Conservation (phyloP, 306 rosid species). For the Hippophae gyantsensis region DNA sequence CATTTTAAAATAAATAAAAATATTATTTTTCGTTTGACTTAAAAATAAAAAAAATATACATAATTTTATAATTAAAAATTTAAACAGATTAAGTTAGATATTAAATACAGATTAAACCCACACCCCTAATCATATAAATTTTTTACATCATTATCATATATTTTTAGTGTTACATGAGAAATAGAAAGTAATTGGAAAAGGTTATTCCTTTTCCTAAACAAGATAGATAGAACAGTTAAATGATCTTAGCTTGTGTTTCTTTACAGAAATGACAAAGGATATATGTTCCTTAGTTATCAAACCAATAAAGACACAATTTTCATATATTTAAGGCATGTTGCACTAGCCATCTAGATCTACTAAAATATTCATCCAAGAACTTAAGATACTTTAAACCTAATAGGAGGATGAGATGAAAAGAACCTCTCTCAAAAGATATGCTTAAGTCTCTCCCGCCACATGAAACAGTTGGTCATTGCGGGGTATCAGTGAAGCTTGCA, state of each 20-base stretch:
- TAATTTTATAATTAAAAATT: no score
- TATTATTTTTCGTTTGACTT: no score
- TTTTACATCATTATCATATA: no score
- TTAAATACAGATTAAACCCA: no score
- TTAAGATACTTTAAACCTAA: no score
- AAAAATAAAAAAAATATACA: no score
- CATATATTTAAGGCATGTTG: not conserved
- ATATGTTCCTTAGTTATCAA: not conserved
- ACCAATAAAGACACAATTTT: slow-evolving; percentile 1
- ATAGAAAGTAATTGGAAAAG: not conserved
- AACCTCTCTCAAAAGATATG: slow-evolving; percentile 12
- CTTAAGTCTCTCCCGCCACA: slow-evolving; percentile 18
- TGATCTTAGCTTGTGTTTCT: not conserved
- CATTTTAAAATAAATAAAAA: no score
- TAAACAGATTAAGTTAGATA: no score
- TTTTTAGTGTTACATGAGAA: no score
- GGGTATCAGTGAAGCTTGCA: slow-evolving; percentile 16
- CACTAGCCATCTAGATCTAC: slow-evolving; percentile 2
- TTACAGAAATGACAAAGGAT: not conserved
- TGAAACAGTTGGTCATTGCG: slow-evolving; percentile 13
- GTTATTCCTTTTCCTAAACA: slow-evolving; percentile 1
- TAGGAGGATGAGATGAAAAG: slow-evolving; percentile 8
- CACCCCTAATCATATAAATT: no score
- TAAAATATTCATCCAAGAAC: no score
- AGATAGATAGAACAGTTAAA: slow-evolving; percentile 2